These are phyloP conservation scores for Emericellopsis atlantica DNA, from an alignment of 2,329 filamentous ascomycete species.

Conservation along the genomic window DNA sequence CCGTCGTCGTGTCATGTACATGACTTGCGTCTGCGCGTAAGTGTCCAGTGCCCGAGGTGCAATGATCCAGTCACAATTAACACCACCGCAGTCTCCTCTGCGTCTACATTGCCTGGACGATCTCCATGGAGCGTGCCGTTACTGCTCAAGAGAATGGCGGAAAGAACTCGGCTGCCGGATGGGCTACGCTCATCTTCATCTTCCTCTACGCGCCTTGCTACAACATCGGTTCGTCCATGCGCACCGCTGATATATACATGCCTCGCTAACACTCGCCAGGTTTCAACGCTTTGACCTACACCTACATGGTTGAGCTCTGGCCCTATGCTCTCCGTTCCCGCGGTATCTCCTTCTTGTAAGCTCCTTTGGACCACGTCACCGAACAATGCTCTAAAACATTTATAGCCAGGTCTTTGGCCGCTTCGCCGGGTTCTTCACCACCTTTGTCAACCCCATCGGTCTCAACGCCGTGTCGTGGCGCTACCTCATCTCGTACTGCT, in stretches of 20 bases:
- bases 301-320: conserved; percentile 43
- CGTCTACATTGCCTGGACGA: conserved; percentile 40
- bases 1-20: conserved; percentile 26
- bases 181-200: conserved; percentile 41
- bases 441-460: conserved; percentile 11
- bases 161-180: conserved; percentile 16
- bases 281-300: conserved; percentile 53
- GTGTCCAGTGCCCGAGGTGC: too few species aligned
- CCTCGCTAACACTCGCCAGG: too few species aligned
- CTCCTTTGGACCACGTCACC: neutral
- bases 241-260: too few species aligned
- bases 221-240: conserved; percentile 32
- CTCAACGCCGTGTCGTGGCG: conserved; percentile 7
- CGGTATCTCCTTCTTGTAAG: conserved; percentile 31
- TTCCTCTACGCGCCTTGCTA: conserved; percentile 47
- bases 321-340: conserved; percentile 40
- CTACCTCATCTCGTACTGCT: conserved; percentile 9
- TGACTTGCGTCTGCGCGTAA: conserved; percentile 25
- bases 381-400: neutral
- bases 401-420: conserved; percentile 25
- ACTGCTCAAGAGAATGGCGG: conserved; percentile 13
- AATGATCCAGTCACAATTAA: too few species aligned
- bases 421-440: conserved; percentile 8
- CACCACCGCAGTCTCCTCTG: conserved; percentile 18
- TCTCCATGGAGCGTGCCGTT: conserved; percentile 24